These are phyloP conservation scores for Cladosporium sp. DNA, from an alignment of 2,329 filamentous ascomycete genomes.

Conservation along the genomic window DNA sequence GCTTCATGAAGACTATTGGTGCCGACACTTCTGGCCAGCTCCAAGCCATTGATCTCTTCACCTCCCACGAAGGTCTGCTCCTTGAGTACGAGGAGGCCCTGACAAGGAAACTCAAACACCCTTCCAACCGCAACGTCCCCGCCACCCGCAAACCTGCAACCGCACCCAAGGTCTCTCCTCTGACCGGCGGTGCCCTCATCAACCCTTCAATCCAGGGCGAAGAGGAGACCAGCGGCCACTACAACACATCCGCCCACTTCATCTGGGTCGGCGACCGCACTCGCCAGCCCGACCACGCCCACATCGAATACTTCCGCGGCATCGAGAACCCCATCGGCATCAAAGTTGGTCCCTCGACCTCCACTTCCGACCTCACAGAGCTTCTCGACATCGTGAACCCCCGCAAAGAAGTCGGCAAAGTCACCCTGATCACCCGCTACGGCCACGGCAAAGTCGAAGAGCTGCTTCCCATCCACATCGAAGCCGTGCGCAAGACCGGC, in stretches of 20 bases:
- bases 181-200: conserved; percentile 26
- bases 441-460: conserved; percentile 73
- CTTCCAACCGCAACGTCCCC: conserved; percentile 49
- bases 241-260: conserved; percentile 94
- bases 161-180: conserved; percentile 25
- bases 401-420: conserved; percentile 77
- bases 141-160: conserved; percentile 14
- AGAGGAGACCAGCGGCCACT: conserved; percentile 63
- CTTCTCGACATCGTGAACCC: conserved; percentile 89
- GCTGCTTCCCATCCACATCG: conserved; percentile 81
- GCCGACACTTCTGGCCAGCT: conserved; percentile 81
- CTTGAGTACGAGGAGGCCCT: conserved; percentile 92
- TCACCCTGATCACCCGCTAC: conserved; percentile 95
- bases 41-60: conserved; percentile 91
- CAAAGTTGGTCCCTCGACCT: conserved; percentile 89
- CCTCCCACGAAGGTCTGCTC: conserved; percentile 89
- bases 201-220: conserved; percentile 21
- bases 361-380: conserved; percentile 69
- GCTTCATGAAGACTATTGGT: conserved; percentile 92
- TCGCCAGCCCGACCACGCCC: conserved; percentile 85
- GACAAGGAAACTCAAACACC: conserved; percentile 72
- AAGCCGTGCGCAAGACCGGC: conserved; percentile 77
- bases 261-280: conserved; percentile 98
- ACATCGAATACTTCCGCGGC: conserved; percentile 96
- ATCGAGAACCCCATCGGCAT: conserved; percentile 95